phyloP scores from a whole-genome alignment of 1,284 basidiomycete species.

The Trichosporon coremiiforme region DNA sequence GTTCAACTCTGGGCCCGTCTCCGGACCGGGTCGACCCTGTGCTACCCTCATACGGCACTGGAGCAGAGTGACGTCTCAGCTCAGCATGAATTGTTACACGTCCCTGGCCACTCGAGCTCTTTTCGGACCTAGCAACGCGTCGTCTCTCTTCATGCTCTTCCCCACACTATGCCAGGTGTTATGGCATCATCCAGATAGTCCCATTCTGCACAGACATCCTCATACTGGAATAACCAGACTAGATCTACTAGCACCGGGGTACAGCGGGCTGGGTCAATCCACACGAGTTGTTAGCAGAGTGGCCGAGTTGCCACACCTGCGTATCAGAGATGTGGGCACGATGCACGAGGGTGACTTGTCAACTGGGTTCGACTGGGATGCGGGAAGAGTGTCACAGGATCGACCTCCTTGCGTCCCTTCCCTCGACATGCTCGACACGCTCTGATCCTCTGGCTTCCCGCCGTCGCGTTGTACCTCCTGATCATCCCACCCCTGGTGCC shows the following conservation, averaged over 20 bases:
- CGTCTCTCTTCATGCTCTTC: no score
- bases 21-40: neutral
- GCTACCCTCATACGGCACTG: neutral
- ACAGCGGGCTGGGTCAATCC: neutral
- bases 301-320: neutral
- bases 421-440: no score
- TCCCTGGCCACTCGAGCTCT: neutral
- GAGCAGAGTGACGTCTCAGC: slow-evolving; percentile 1
- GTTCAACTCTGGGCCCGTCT: neutral
- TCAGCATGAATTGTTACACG: neutral
- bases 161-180: no score
- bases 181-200: no score
- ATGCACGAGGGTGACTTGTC: neutral
- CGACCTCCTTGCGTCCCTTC: neutral
- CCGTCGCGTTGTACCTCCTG: neutral
- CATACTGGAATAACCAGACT: neutral
- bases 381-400: slow-evolving; percentile 6
- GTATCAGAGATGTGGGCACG: neutral
- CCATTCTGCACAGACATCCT: neutral
- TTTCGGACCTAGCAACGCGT: neutral
- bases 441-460: no score
- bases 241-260: neutral
- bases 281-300: neutral
- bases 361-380: neutral
- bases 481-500: no score